Base-by-base conservation (phyloP, 1,284 basidiomycete genomes). In the Ceratobasidium sp. region DNA sequence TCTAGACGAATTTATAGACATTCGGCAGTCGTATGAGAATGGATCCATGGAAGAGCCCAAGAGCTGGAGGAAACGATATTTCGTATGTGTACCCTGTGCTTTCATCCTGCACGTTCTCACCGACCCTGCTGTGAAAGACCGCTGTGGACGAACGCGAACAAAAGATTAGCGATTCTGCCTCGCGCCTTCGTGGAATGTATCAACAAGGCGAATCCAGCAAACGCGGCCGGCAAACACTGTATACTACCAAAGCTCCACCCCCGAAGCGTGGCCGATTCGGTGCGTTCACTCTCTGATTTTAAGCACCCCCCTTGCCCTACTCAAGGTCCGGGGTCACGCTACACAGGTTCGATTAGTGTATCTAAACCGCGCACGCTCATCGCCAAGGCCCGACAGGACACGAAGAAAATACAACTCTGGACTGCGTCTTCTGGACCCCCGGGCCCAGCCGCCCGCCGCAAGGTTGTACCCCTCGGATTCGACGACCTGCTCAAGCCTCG, bases 311-410 rank as follows among this genome's bases (percentile, higher is more conserved):
- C 59, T 30, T 48, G 60, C 70, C 56, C 59, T 46, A 18, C 54
- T 62, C 56, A 54, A 56, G 49, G 1, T 53, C 48, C 44, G 56
- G 30, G 40, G 28, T 46, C 33, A 58, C 40, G 49, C 56, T 40
- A 36, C 21, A 18, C 49, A 70, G 67, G 42, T 58, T 51, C 23
- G 23, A 59, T 58, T 18, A 54, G 69, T 66, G 44, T 60, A 23
- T 48, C 71, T 49, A 74, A 74, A 62, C 87, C 88, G 21, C 91
- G 88, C 81, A 84, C 87, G 11, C 82, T 92, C 12, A 87, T 92
- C 75, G 88, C 92, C 81, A 92, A 90, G 81, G 88, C 91, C 8
- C 84, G 85, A 73, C 82, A 83, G 40, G 88, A 91, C 77, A 88
- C 89, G 14, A 87, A 85, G 48, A 89, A 86, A 77, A 79, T 89